phyloP scores from a whole-genome alignment of 805 yeast genomes.

The Saturnispora sanitii region DNA sequence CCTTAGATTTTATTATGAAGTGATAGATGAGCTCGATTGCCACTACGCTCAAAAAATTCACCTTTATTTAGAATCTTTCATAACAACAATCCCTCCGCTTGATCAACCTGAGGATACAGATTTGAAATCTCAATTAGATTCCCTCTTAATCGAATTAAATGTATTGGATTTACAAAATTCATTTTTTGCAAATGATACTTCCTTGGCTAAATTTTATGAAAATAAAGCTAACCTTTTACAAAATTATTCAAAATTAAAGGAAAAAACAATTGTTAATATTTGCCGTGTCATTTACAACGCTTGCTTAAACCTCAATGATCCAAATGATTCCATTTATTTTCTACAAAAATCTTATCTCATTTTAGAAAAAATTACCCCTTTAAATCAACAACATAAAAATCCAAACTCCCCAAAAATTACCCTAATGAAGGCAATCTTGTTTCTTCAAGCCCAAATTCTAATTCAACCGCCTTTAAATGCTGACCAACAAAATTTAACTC shows the following conservation, averaged over 20 bases:
- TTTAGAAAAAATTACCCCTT: slow-evolving; percentile 12
- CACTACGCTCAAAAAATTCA: slow-evolving; percentile 19
- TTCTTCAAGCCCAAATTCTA: slow-evolving; percentile 22
- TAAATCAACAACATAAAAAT: slow-evolving; percentile 10
- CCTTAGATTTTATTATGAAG: slow-evolving; percentile 21
- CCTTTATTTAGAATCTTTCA: slow-evolving; percentile 23
- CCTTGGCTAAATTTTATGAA: slow-evolving; percentile 29
- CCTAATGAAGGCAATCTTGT: slow-evolving; percentile 19
- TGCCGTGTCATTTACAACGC: slow-evolving; percentile 29
- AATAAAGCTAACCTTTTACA: slow-evolving; percentile 21
- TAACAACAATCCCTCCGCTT: slow-evolving; percentile 18
- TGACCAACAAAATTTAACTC: slow-evolving; percentile 5
- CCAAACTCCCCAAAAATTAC: slow-evolving; percentile 3
- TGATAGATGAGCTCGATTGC: slow-evolving; percentile 20
- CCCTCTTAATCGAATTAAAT: slow-evolving; percentile 21
- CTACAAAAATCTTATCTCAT: slow-evolving; percentile 12
- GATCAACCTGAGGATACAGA: neutral
- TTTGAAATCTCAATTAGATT: neutral
- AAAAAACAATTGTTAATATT: slow-evolving; percentile 21
- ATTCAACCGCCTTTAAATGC: slow-evolving; percentile 18
- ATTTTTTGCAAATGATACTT: slow-evolving; percentile 24
- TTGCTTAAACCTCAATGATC: slow-evolving; percentile 11
- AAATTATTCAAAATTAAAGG: slow-evolving; percentile 11
- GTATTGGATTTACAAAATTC: slow-evolving; percentile 26
- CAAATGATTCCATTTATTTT: slow-evolving; percentile 12